A percentile compares a stretch with the other conserved stretches of the same genome.
These are phyloP conservation scores for Coemansia sp. DNA, from an alignment of 192 early-diverging fungal genomes.

Conservation along the genomic window DNA sequence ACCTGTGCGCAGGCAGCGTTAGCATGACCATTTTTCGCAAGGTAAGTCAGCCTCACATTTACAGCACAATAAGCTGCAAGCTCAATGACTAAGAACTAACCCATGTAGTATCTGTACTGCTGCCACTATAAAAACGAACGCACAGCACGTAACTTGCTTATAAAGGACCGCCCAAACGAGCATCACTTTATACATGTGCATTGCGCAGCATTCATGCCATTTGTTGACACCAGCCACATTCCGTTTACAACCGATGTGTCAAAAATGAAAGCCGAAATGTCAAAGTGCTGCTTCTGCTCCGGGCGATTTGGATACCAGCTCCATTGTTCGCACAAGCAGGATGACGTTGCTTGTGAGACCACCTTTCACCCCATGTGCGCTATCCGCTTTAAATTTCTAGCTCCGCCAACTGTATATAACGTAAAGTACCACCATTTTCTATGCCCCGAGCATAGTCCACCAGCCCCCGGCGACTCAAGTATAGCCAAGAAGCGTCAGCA, in stretches of 20 bases:
- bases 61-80: background rate
- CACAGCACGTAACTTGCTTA: slow-evolving; percentile 25
- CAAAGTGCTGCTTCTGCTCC: slow-evolving; percentile 30
- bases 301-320: slow-evolving; percentile 39
- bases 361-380: slow-evolving; percentile 51
- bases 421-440: slow-evolving; percentile 25
- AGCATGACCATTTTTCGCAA: slow-evolving; percentile 16
- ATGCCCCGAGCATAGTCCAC: slow-evolving; percentile 24
- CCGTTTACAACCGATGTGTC: slow-evolving; percentile 36
- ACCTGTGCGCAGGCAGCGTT: slow-evolving; percentile 26
- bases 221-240: slow-evolving; percentile 33
- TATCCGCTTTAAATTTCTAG: slow-evolving; percentile 32
- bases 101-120: slow-evolving; percentile 36
- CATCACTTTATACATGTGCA: slow-evolving; percentile 42
- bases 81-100: too few relatives aligned
- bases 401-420: slow-evolving; percentile 19
- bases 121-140: slow-evolving; percentile 51
- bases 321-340: slow-evolving; percentile 22
- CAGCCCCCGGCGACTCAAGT: too few relatives aligned
- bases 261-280: slow-evolving; percentile 14
- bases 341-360: slow-evolving; percentile 12
- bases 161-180: slow-evolving; percentile 21
- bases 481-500: slow-evolving; percentile 16
- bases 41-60: slow-evolving; percentile 17
- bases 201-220: slow-evolving; percentile 42